phyloP scores from a whole-genome alignment of 129 eudicot genomes.

The Erigeron canadensis region DNA sequence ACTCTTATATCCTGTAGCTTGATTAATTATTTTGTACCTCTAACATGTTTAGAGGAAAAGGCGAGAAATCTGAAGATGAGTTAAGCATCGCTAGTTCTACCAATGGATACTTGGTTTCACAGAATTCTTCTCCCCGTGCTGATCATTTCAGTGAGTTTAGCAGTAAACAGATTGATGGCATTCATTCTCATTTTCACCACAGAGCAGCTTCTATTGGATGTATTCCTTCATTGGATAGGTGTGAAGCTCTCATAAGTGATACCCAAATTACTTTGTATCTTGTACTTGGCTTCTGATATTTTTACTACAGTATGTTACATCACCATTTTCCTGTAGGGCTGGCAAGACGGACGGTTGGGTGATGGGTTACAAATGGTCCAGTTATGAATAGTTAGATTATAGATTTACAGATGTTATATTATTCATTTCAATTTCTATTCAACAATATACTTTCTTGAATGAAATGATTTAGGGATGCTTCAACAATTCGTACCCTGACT shows the following conservation, averaged over 20 bases:
- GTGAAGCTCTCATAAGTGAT: constrained; percentile 18
- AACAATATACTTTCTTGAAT: not conserved
- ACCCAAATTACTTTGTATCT: constrained; percentile 8
- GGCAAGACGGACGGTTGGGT: not conserved
- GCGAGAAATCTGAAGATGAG: constrained; percentile 61
- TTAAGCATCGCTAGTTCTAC: constrained; percentile 43
- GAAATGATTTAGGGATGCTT: not conserved
- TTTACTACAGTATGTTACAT: not conserved
- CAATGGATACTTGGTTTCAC: constrained; percentile 44
- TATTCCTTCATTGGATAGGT: constrained; percentile 34
- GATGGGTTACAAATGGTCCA: not conserved
- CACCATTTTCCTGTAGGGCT: constrained; percentile 1
- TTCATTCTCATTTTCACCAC: constrained; percentile 38
- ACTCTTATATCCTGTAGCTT: not conserved
- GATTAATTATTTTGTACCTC: constrained; percentile 9
- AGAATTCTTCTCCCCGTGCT: constrained; percentile 46
- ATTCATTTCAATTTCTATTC: not conserved
- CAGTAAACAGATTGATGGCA: constrained; percentile 39
- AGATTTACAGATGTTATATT: not conserved
- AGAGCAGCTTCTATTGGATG: constrained; percentile 45
- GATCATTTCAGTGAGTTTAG: constrained; percentile 39
- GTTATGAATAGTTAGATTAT: not conserved
- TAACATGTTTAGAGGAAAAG: constrained; percentile 45
- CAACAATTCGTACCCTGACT: not conserved
- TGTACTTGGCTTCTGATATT: not conserved